Evolutionary conservation across 768 basidiomycete genomes (phyloP).

Genomic region (Gymnopilus dilepis): DNA sequence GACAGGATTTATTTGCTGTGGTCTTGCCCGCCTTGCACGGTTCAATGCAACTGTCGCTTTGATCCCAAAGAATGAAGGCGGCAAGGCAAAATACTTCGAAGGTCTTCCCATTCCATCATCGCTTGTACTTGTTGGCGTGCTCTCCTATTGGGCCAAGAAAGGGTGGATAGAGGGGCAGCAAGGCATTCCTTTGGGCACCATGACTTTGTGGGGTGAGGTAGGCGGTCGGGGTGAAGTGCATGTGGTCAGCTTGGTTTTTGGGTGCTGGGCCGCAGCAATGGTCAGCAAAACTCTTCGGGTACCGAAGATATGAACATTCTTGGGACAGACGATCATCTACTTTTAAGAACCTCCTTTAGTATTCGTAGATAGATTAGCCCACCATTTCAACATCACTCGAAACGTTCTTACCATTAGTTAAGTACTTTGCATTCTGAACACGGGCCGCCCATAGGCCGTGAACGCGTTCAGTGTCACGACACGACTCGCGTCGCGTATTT

Average conservation of each 20-base stretch:
- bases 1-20: conserved; percentile 92
- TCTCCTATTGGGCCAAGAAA: conserved; percentile 83
- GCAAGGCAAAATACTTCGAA: conserved; percentile 96
- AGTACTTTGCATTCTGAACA: no score
- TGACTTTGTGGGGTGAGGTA: conserved; percentile 70
- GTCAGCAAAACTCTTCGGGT: conserved; percentile 95
- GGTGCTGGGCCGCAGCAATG: conserved; percentile 92
- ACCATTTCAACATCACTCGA: no score
- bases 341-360: conserved; percentile 10
- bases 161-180: conserved; percentile 85
- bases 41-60: conserved; percentile 99
- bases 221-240: conserved; percentile 89
- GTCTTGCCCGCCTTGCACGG: conserved; percentile 93
- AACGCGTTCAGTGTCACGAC: conserved; percentile 13
- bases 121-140: conserved; percentile 74
- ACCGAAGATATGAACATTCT: conserved; percentile 61
- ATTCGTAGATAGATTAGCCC: conserved; percentile 7
- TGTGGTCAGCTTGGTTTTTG: conserved; percentile 77
- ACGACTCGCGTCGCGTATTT: conserved; percentile 11
- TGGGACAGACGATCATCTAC: conserved; percentile 5
- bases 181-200: conserved; percentile 77
- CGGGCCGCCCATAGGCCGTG: no score
- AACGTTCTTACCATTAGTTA: no score
- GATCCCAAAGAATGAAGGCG: conserved; percentile 83
- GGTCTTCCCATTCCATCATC: conserved; percentile 96